Percentiles rank a stretch among this genome's conserved stretches.
Conservation (phyloP, 2,329 filamentous ascomycete species). For the Pseudogymnoascus sp. region DNA sequence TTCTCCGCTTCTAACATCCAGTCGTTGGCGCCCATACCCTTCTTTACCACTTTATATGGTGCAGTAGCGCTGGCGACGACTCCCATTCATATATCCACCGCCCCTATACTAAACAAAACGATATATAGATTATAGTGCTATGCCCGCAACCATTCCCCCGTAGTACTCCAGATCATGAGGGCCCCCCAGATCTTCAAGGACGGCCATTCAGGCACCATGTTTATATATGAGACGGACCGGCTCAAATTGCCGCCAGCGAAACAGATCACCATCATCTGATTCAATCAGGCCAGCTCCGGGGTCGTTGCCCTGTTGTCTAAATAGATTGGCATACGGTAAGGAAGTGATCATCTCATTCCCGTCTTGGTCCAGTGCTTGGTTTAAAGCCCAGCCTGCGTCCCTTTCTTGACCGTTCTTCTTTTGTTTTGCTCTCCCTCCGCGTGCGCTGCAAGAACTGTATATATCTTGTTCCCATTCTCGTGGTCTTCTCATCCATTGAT, state of each 20-base stretch:
- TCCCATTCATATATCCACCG: background rate
- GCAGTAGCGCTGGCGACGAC: background rate
- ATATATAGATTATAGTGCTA: background rate
- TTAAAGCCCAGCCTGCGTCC: background rate
- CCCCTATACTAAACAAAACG: background rate
- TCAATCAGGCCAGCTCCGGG: background rate
- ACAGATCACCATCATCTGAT: conserved; percentile 1
- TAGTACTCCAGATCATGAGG: background rate
- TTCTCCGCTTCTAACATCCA: background rate
- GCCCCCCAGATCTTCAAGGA: background rate
- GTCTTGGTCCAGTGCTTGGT: background rate
- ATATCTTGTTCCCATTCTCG: background rate
- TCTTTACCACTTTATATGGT: background rate
- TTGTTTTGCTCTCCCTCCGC: background rate
- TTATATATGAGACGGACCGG: conserved; percentile 1
- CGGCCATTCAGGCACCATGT: background rate
- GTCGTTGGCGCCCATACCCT: background rate
- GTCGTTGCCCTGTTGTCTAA: background rate
- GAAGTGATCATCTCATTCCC: background rate
- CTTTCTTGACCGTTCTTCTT: background rate
- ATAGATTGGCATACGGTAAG: background rate
- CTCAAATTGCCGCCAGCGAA: background rate
- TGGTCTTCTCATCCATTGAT: background rate
- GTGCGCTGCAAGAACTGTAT: background rate
- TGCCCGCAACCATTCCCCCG: background rate